A percentile compares a stretch with the other conserved stretches of the same genome.
phyloP scores from a whole-genome alignment of 371 early-diverging fungal species.

The Parasitella parasitica region DNA sequence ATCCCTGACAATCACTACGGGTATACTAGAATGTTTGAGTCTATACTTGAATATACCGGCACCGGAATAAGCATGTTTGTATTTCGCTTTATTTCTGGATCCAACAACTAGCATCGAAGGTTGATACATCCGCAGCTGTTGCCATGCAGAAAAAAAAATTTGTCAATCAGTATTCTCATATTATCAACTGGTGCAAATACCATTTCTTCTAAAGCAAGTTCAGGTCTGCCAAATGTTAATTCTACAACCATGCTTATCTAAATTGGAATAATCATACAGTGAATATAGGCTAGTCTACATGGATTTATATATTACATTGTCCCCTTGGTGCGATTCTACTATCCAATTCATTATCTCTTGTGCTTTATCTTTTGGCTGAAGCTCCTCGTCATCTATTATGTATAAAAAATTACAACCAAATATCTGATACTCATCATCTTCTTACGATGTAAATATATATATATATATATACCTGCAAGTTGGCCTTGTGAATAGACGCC shows the following conservation, averaged over 20 bases:
- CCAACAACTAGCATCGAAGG: conserved; percentile 15
- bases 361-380: conserved; percentile 8
- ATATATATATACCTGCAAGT: background rate
- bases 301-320: background rate
- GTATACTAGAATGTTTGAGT: conserved; percentile 6
- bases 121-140: conserved; percentile 15
- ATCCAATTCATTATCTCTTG: conserved; percentile 15
- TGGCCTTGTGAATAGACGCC: conserved; percentile 1
- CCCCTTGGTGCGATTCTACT: conserved; percentile 7
- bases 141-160: too few species aligned
- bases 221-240: conserved; percentile 12
- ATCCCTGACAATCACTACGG: conserved; percentile 14
- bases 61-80: conserved; percentile 16
- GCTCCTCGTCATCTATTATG: background rate
- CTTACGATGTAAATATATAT: too few species aligned
- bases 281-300: background rate
- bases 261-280: background rate
- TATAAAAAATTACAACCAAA: background rate
- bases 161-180: background rate
- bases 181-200: background rate
- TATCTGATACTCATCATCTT: too few species aligned
- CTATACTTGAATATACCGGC: conserved; percentile 20
- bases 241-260: conserved; percentile 20
- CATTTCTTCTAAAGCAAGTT: conserved; percentile 12
- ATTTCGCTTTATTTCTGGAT: conserved; percentile 9